phyloP scores from a whole-genome alignment of 2,329 filamentous ascomycete species.

The Pyrenochaeta sp. region DNA sequence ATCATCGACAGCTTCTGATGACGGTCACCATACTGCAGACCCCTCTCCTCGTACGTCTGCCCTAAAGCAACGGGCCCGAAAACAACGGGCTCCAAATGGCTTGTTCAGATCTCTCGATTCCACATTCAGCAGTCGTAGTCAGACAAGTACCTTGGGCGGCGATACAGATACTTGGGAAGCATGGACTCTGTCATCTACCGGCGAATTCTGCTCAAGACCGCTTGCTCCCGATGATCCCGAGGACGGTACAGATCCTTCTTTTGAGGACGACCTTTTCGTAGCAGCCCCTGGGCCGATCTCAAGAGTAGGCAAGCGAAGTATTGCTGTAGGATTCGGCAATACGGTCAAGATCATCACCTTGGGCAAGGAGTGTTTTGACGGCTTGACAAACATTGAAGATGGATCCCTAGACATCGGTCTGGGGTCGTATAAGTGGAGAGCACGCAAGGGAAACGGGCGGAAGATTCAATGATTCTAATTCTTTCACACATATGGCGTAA shows the following conservation, averaged over 20 bases:
- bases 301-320: conserved; percentile 68
- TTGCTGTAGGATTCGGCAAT: conserved; percentile 77
- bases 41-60: conserved; percentile 29
- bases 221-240: conserved; percentile 36
- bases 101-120: conserved; percentile 12
- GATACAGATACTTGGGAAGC: conserved; percentile 60
- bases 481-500: not conserved
- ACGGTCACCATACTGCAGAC: conserved; percentile 20
- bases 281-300: conserved; percentile 71
- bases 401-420: conserved; percentile 17
- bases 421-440: conserved; percentile 19
- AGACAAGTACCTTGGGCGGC: conserved; percentile 7
- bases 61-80: conserved; percentile 39
- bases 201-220: conserved; percentile 54
- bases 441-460: conserved; percentile 17
- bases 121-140: conserved; percentile 8
- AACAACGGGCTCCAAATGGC: conserved; percentile 18
- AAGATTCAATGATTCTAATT: conserved; percentile 20
- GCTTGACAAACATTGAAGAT: conserved; percentile 15
- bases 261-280: conserved; percentile 67
- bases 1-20: conserved; percentile 39
- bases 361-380: conserved; percentile 71
- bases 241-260: conserved; percentile 15
- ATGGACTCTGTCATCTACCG: conserved; percentile 60
- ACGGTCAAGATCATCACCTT: conserved; percentile 74